Percentiles rank a stretch among this genome's conserved stretches.
phyloP scores from a whole-genome alignment of 2,329 filamentous ascomycete species.

The Achaetomium macrosporum region DNA sequence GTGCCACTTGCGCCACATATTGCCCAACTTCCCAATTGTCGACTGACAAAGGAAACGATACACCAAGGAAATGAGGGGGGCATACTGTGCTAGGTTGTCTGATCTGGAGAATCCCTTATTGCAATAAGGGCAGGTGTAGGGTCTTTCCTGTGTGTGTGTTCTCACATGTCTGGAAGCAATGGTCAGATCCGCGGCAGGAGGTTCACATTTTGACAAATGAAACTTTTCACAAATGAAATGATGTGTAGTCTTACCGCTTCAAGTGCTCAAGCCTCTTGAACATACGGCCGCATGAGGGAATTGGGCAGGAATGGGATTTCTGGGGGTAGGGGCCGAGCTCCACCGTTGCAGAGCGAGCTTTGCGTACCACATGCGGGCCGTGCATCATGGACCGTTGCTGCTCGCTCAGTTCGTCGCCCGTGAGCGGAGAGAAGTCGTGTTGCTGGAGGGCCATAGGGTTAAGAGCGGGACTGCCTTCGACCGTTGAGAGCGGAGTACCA shows the following conservation, averaged over 20 bases:
- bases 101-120: slow-evolving; percentile 98
- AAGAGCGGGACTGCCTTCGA: slow-evolving; percentile 75
- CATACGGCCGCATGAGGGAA: slow-evolving; percentile 90
- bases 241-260: slow-evolving; percentile 75
- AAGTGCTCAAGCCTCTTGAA: slow-evolving; percentile 99
- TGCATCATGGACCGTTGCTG: slow-evolving; percentile 62
- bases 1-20: slow-evolving; percentile 39
- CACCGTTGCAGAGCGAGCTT: slow-evolving; percentile 91
- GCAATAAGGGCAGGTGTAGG: slow-evolving; percentile 95
- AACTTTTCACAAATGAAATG: slow-evolving; percentile 30
- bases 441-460: slow-evolving; percentile 63
- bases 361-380: slow-evolving; percentile 71
- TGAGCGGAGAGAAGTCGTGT: slow-evolving; percentile 62
- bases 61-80: slow-evolving; percentile 35
- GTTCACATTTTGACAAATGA: slow-evolving; percentile 32
- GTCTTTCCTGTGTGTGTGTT: slow-evolving; percentile 98
- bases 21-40: slow-evolving; percentile 32
- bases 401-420: slow-evolving; percentile 59
- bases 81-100: slow-evolving; percentile 97
- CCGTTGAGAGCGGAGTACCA: slow-evolving; percentile 78
- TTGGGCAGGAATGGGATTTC: slow-evolving; percentile 98
- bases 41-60: slow-evolving; percentile 31
- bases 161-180: slow-evolving; percentile 77
- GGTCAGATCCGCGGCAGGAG: slow-evolving; percentile 42
- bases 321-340: slow-evolving; percentile 94